These are phyloP conservation scores for Candida parachauliodes DNA, from an alignment of 805 yeast species.

Conservation along the genomic window DNA sequence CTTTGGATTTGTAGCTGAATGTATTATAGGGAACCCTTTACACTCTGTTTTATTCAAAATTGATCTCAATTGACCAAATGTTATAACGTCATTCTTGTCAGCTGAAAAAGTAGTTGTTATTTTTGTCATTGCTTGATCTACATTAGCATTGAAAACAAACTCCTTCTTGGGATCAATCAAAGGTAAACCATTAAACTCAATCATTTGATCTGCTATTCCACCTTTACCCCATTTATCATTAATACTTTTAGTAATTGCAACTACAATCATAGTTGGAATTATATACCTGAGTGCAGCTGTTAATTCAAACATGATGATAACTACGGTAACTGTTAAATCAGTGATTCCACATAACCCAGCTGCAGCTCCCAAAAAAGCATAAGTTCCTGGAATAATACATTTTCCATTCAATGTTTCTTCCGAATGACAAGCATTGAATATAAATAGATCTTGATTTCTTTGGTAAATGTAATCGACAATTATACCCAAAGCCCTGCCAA, in stretches of 20 bases:
- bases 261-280: slow-evolving; percentile 94
- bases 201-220: slow-evolving; percentile 96
- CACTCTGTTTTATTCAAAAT: slow-evolving; percentile 31
- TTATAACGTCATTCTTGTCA: slow-evolving; percentile 22
- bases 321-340: slow-evolving; percentile 87
- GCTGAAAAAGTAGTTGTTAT: slow-evolving; percentile 35
- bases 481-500: slow-evolving; percentile 84
- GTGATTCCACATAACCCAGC: slow-evolving; percentile 94
- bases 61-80: slow-evolving; percentile 27
- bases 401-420: slow-evolving; percentile 17
- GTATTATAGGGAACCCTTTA: slow-evolving; percentile 55
- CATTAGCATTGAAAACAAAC: slow-evolving; percentile 41
- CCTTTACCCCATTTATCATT: slow-evolving; percentile 70
- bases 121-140: slow-evolving; percentile 59
- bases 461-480: slow-evolving; percentile 48
- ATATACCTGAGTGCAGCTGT: slow-evolving; percentile 93
- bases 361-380: slow-evolving; percentile 94
- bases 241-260: slow-evolving; percentile 81
- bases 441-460: slow-evolving; percentile 30
- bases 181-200: slow-evolving; percentile 83
- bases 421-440: slow-evolving; percentile 30
- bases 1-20: slow-evolving; percentile 30
- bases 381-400: slow-evolving; percentile 90
- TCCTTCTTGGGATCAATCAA: slow-evolving; percentile 71
- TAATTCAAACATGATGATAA: slow-evolving; percentile 90